A percentile compares a stretch with the other conserved stretches of the same genome.
Evolutionary conservation across 75 land plant genomes (phyloP).

Genomic region (Sequoia sempervirens): DNA sequence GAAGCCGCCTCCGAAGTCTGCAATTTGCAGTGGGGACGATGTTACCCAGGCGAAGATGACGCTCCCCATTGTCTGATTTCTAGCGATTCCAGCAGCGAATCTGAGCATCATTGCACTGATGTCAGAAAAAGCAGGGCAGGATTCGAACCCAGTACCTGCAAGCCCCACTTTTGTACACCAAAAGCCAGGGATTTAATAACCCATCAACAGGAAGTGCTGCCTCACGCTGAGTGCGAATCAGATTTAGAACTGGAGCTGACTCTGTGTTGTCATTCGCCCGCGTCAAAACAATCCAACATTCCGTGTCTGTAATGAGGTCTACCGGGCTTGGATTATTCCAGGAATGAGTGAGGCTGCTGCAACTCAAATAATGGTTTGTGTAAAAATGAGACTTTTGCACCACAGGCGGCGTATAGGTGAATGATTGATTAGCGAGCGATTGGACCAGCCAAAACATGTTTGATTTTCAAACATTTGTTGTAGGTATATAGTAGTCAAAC

Average conservation of each 20-base stretch:
- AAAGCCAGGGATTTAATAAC: neutral
- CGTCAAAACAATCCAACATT: neutral
- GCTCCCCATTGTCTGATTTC: too few species aligned
- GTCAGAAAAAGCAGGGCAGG: too few species aligned
- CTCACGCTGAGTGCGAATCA: neutral
- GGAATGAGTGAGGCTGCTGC: conserved; percentile 7
- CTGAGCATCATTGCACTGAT: too few species aligned
- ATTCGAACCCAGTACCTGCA: neutral
- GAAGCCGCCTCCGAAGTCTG: too few species aligned
- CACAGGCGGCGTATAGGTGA: too few species aligned
- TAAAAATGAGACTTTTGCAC: neutral
- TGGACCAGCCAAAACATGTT: too few species aligned
- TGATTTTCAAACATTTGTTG: too few species aligned
- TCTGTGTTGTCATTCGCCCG: neutral
- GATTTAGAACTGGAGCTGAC: neutral
- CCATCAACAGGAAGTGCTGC: neutral
- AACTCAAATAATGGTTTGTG: neutral
- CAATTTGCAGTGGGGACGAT: too few species aligned
- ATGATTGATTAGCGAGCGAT: too few species aligned
- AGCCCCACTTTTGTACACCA: neutral
- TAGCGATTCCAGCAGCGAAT: too few species aligned
- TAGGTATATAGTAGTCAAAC: too few species aligned
- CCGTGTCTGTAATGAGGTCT: conserved; percentile 29
- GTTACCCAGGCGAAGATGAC: too few species aligned
- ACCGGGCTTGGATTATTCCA: conserved; percentile 20